Evolutionary conservation across 495 filamentous ascomycete genomes (phyloP), one percentile per base, ranked within the genome.

Genomic region (Aspergillus leporis): DNA sequence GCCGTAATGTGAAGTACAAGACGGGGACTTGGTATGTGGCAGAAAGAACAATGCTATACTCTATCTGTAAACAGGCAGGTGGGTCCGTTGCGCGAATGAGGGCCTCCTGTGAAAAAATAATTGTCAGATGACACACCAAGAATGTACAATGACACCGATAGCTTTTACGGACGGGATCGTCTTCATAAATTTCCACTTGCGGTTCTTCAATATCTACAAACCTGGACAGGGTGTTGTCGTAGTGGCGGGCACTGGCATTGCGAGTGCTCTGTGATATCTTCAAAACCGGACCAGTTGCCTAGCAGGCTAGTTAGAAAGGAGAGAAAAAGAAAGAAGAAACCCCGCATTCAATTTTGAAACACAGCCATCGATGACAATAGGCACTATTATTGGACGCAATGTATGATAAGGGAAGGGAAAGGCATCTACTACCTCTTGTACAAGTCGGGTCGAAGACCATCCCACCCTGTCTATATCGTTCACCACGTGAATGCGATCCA

Each of bases 31-130:
- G 75, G 61, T 83, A 83, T 59, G 76, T 76, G 46, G 73, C 62
- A 40, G 80, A 83, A 50, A 75, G 64, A 52, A 78, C 47, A 45
- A 83, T 74, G 58, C 89, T 84, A 68, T 89, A 83, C 51, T 76
- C 69, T 67, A 79, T 72, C 57, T 79, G 72, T 72, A 70, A 67
- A 52, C 41, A 64, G 58, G 65, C 45, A 13, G 61, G 53, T 57
- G 55, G 53, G 21, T 68, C 59, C 55, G 60, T 13, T 28, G n/a
- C 58, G 60, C 70, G 74, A 61, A 70, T 53, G 55, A 74, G 64
- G 45, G 78, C 76, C 67, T 78, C 78, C 80, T 83, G 64, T 52
- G 23, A 8, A 63, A 31, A 62, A 3, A 28, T 47, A 53, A 49
- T 38, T 40, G 61, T 74, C 59, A 70, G 69, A 61, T 54, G 58